These are phyloP conservation scores for Nepenthes mirabilis DNA, from an alignment of 148 eudicot genomes.

Conservation along the genomic window DNA sequence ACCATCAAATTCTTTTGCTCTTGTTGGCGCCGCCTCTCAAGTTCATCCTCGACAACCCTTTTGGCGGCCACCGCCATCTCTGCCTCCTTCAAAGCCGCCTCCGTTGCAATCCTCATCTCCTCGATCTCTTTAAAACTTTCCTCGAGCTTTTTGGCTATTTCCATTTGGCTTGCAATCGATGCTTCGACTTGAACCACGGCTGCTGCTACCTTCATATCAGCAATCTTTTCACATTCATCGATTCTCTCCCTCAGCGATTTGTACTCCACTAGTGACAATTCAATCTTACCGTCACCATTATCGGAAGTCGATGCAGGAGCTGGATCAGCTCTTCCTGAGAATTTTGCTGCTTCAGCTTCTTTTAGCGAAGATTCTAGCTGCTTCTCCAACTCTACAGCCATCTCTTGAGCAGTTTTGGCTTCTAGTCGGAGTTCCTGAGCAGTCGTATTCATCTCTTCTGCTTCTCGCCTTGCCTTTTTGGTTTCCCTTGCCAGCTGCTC, in stretches of 20 bases:
- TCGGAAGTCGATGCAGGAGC: slow-evolving; percentile 15
- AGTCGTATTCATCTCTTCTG: slow-evolving; percentile 22
- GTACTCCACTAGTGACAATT: slow-evolving; percentile 32
- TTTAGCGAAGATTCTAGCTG: slow-evolving; percentile 26
- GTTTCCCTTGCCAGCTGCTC: slow-evolving; percentile 30
- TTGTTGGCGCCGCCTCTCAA: slow-evolving; percentile 37
- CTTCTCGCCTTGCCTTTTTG: slow-evolving; percentile 25
- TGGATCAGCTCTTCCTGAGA: slow-evolving; percentile 9
- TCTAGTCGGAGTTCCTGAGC: slow-evolving; percentile 19
- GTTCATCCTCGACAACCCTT: slow-evolving; percentile 41
- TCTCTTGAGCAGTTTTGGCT: slow-evolving; percentile 24
- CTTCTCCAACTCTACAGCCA: slow-evolving; percentile 23
- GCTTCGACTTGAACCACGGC: slow-evolving; percentile 57
- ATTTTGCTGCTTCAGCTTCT: slow-evolving; percentile 60
- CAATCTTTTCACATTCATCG: slow-evolving; percentile 26
- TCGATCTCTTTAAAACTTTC: slow-evolving; percentile 40
- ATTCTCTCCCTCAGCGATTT: slow-evolving; percentile 38
- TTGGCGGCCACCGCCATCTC: slow-evolving; percentile 59
- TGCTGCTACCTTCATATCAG: slow-evolving; percentile 42
- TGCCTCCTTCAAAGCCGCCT: slow-evolving; percentile 57
- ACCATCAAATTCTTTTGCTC: background rate
- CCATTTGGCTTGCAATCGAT: slow-evolving; percentile 36
- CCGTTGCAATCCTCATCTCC: slow-evolving; percentile 38
- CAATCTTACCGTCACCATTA: slow-evolving; percentile 22
- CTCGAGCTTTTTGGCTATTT: slow-evolving; percentile 36